These are phyloP conservation scores for Ascosphaera apis DNA, from an alignment of 2,329 filamentous ascomycete genomes.

Conservation along the genomic window DNA sequence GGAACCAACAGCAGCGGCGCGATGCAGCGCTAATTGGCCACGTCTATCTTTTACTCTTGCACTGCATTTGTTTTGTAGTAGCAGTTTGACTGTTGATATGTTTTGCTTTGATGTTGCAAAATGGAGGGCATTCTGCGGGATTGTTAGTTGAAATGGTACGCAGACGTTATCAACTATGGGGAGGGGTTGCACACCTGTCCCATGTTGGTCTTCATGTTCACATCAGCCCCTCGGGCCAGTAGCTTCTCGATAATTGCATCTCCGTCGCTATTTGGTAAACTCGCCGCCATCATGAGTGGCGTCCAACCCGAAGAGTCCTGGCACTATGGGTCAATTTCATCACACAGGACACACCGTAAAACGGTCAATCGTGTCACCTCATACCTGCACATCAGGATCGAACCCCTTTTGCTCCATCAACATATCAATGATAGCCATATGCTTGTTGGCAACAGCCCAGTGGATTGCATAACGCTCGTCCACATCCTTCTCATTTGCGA, in stretches of 20 bases:
- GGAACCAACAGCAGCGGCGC: conserved; percentile 73
- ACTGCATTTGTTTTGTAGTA: conserved; percentile 56
- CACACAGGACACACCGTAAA: no score
- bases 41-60: conserved; percentile 62
- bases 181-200: conserved; percentile 16
- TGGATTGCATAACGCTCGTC: conserved; percentile 81
- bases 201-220: conserved; percentile 19
- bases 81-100: conserved; percentile 52
- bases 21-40: conserved; percentile 75
- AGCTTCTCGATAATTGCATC: conserved; percentile 22
- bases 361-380: background rate
- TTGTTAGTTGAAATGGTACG: conserved; percentile 2
- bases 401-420: conserved; percentile 50
- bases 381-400: conserved; percentile 58
- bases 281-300: conserved; percentile 26
- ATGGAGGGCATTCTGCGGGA: conserved; percentile 54
- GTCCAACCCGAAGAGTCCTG: conserved; percentile 28
- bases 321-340: background rate
- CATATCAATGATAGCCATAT: conserved; percentile 47
- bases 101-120: conserved; percentile 82
- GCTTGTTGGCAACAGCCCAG: conserved; percentile 79
- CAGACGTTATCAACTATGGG: background rate
- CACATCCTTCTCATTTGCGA: conserved; percentile 50
- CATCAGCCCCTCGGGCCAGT: conserved; percentile 24
- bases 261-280: conserved; percentile 22